Evolutionary conservation across 1,139 yeast species (phyloP), one percentile per base, ranked within the genome.

Genomic region (Blastobotrys arbuscula): DNA sequence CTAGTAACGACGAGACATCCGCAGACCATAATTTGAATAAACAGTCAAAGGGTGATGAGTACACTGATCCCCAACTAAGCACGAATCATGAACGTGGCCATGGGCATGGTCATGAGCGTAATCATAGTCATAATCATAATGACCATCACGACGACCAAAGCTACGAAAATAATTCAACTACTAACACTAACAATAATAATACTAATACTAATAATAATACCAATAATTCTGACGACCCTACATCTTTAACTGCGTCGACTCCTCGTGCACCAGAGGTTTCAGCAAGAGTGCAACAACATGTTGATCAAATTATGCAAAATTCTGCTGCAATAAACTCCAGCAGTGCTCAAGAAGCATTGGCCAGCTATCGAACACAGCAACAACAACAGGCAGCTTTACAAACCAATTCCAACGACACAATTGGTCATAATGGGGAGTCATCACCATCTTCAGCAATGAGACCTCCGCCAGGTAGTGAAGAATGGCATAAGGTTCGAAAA

Each of bases 401-500:
- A 31, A 12, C 37, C 15, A 28, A 18, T 18, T 18, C 21, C 23
- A 36, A 21, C 21, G 23, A 13, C 30, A 18, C 18, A 15, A 31
- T 16, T 35, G 15, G 30, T n/a, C 39, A 36, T 37, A 18, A 37
- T 24, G 8, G n/a, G 23, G 15, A 23, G 28, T 9, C 35, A 5
- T n/a, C 19, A 4, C 8, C 24, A n/a, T n/a, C n/a, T n/a, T 5
- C 40, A 8, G 26, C 24, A 3, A 4, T n/a, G 35, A 18, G 39
- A 50, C 75, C 78, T 15, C 65, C 82, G 74, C 59, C 73, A 61
- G 60, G 85, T 10, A 71, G 87, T 19, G 94, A 84, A 28, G 96
- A 87, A 66, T 89, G 96, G 95, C 90, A 84, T 64, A 78, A 78
- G 57, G 78, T 80, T 64, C 79, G 97, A 59, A 82, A 86, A 60